Percentiles rank a stretch among this genome's conserved stretches.
These are phyloP conservation scores for Eutypa lata DNA, from an alignment of 2,329 filamentous ascomycete species.

Conservation along the genomic window DNA sequence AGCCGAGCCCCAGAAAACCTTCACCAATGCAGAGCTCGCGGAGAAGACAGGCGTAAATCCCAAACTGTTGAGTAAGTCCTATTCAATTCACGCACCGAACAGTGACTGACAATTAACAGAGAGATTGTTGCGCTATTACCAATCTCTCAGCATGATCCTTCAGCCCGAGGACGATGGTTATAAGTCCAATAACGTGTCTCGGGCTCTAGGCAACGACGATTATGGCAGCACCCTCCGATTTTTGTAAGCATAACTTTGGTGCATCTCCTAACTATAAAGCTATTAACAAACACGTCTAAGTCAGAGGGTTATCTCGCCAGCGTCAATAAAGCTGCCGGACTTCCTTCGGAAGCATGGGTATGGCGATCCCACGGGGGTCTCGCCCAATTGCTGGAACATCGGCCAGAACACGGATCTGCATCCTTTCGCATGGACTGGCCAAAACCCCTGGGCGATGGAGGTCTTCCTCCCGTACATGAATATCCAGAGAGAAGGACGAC, in stretches of 20 bases:
- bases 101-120: not conserved
- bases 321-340: not conserved
- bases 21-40: constrained; percentile 5
- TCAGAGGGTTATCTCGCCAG: not conserved
- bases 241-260: constrained; percentile 1
- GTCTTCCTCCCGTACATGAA: not conserved
- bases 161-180: constrained; percentile 3
- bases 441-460: not conserved
- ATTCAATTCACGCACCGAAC: not conserved
- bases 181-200: constrained; percentile 3
- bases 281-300: not conserved
- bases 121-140: constrained; percentile 8
- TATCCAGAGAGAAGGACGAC: constrained; percentile 1
- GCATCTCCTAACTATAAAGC: not conserved
- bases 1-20: constrained; percentile 3
- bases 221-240: not conserved
- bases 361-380: constrained; percentile 1
- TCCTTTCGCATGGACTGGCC: not conserved
- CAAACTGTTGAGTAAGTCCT: not conserved
- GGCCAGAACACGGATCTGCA: not conserved
- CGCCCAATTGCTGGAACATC: not conserved
- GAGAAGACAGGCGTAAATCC: constrained; percentile 2
- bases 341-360: constrained; percentile 4
- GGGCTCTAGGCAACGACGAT: not conserved
- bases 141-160: constrained; percentile 1